Evolutionary conservation across 306 rosid genomes (phyloP), one percentile per base, ranked within the genome.

Genomic region (Rosa rugosa): DNA sequence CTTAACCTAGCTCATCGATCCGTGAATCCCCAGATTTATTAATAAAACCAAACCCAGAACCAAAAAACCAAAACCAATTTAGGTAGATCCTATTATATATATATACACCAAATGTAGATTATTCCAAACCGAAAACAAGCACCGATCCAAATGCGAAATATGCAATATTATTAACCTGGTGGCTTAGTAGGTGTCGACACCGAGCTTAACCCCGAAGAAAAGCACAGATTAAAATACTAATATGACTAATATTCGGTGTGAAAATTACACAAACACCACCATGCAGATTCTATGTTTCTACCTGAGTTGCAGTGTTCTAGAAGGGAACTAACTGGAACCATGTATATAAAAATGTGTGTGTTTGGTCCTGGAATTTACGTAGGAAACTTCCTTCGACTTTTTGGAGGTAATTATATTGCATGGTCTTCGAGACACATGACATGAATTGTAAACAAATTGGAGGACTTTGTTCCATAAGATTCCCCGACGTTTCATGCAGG

Each of bases 391-490:
- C 31, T 25, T 3, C 3, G 64, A 59, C 65, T 59, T 59, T 16
- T 0, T 2, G 64, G 65, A 59, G 65, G 36, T 23, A 4, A 59
- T 57, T 56, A 59, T 23, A 11, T 20, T 36, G 34, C 66, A 73
- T 54, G 67, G 77, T 22, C 40, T 40, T 73, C 51, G 68, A 51
- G 38, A 23, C 49, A 72, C 76, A 53, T 51, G 76, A 49, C 2
- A 0, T 18, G 63, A 51, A 8, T 4, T 11, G 41, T 17, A 72
- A 51, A 51, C 23, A 41, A 36, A 53, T 20, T 8, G 62, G 25
- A 54, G 9, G 23, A 54, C 13, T 8, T 57, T n/a, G 14, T 17
- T 12, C 17, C 47, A 51, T 34, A 31, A 72, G 67, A 60, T 60
- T 60, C 40, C 25, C 67, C 67, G 18, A 60, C 67, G 67, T 60